Percentiles rank a stretch among this genome's conserved stretches.
Conservation (phyloP, 495 filamentous ascomycete genomes). For the Aspergillus diversus region DNA sequence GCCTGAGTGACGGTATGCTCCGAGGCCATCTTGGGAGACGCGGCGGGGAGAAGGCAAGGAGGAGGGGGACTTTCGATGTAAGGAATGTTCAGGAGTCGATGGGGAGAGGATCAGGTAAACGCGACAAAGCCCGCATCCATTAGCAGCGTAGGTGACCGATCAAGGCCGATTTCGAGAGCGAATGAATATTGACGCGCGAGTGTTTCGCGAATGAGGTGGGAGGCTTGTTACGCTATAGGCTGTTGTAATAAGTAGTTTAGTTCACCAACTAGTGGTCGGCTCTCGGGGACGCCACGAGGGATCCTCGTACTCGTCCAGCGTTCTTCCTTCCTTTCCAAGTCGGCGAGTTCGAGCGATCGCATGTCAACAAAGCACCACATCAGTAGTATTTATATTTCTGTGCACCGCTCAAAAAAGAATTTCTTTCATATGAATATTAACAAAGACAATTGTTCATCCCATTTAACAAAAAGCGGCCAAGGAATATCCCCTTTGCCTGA, state of each 20-base stretch:
- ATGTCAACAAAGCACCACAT: background rate
- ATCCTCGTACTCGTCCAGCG: conserved; percentile 3
- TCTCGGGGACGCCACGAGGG: background rate
- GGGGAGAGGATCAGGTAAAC: background rate
- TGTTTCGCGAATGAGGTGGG: conserved; percentile 5
- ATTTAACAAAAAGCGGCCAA: conserved; percentile 3
- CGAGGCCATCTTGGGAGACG: conserved; percentile 42
- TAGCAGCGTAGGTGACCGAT: conserved; percentile 5
- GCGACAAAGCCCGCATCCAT: conserved; percentile 1
- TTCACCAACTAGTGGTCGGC: background rate
- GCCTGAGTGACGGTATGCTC: conserved; percentile 53
- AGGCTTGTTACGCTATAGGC: background rate
- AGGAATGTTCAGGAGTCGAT: conserved; percentile 11
- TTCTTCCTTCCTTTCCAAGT: background rate
- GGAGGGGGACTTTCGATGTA: conserved; percentile 9
- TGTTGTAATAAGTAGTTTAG: background rate
- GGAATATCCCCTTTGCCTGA: background rate
- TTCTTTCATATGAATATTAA: background rate
- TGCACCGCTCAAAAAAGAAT: background rate
- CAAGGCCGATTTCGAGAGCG: background rate
- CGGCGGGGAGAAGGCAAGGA: conserved; percentile 13
- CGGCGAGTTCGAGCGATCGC: background rate
- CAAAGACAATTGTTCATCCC: conserved; percentile 1
- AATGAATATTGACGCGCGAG: conserved; percentile 11
- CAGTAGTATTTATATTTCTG: background rate